A percentile compares a stretch with the other conserved stretches of the same genome.
phyloP scores from a whole-genome alignment of 2,329 filamentous ascomycete genomes.

The Pseudogymnoascus sp. region DNA sequence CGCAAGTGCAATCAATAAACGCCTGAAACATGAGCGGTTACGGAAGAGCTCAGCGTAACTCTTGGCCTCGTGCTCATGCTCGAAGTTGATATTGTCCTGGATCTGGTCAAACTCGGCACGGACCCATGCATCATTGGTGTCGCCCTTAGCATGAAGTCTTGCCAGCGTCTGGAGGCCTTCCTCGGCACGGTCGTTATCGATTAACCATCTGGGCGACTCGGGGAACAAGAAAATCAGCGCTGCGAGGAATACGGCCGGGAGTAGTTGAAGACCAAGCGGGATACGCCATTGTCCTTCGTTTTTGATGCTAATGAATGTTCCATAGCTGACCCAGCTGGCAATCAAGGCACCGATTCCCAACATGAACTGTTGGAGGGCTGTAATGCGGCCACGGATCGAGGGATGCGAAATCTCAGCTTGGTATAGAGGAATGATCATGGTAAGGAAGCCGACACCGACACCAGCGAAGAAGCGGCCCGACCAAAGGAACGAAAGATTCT shows the following conservation, averaged over 20 bases:
- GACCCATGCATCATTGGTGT: constrained; percentile 52
- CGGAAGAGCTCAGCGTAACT: constrained; percentile 54
- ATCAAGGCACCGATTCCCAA: constrained; percentile 64
- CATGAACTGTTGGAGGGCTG: constrained; percentile 75
- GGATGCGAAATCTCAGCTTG: constrained; percentile 75
- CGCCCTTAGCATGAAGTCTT: constrained; percentile 50
- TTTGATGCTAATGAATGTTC: constrained; percentile 28
- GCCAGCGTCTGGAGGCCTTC: constrained; percentile 50
- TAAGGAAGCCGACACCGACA: constrained; percentile 43
- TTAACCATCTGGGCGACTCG: constrained; percentile 51
- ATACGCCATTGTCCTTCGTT: constrained; percentile 20
- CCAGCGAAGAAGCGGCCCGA: constrained; percentile 63
- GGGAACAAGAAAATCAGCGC: constrained; percentile 55
- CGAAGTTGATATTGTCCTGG: constrained; percentile 50
- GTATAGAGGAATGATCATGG: constrained; percentile 50
- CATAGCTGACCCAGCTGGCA: constrained; percentile 67
- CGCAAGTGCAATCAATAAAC: constrained; percentile 51
- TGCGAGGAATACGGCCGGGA: constrained; percentile 48
- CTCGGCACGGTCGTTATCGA: constrained; percentile 49
- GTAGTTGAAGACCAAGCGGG: constrained; percentile 45
- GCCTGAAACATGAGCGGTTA: constrained; percentile 51
- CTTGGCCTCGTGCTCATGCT: constrained; percentile 55
- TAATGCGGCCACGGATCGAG: constrained; percentile 64
- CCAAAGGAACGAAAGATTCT: constrained; percentile 52
- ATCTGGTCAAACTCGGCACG: constrained; percentile 56